A percentile compares a stretch with the other conserved stretches of the same genome.
phyloP scores from a whole-genome alignment of 441 rosid species.

The Arabidopsis lyrata region DNA sequence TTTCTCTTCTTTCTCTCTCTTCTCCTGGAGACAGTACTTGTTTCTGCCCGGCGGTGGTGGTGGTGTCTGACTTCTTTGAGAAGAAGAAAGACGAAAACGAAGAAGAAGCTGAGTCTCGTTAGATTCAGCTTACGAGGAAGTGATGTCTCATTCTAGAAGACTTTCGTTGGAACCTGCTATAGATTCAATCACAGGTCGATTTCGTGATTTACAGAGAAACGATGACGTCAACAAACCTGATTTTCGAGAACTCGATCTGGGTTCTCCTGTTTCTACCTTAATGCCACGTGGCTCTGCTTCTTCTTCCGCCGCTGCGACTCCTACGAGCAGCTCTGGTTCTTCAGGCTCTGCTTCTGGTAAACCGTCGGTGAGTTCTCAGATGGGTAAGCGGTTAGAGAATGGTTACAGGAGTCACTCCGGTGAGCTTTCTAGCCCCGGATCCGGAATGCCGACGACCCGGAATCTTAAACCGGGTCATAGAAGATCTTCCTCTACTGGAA shows the following conservation, averaged over 20 bases:
- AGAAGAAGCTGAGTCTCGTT: conserved; percentile 14
- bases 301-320: conserved; percentile 50
- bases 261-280: conserved; percentile 69
- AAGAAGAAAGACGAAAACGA: conserved; percentile 29
- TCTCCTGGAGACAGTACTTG: conserved; percentile 42
- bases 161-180: conserved; percentile 44
- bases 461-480: conserved; percentile 61
- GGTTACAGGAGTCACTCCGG: conserved; percentile 38
- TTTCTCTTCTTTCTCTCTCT: conserved; percentile 21
- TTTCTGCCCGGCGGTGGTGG: conserved; percentile 28
- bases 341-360: conserved; percentile 62
- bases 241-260: conserved; percentile 72
- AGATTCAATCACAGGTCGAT: conserved; percentile 48
- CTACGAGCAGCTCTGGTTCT: conserved; percentile 49
- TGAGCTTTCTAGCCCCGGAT: conserved; percentile 46
- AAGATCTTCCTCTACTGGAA: conserved; percentile 74
- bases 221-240: conserved; percentile 68
- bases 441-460: conserved; percentile 42
- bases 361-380: conserved; percentile 37
- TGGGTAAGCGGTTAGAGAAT: conserved; percentile 20
- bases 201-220: conserved; percentile 40
- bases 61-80: conserved; percentile 30
- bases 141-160: conserved; percentile 52
- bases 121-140: conserved; percentile 33
- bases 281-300: conserved; percentile 46